Evolutionary conservation across 2,329 filamentous ascomycete genomes (phyloP).

Genomic region (Talaromyces pinophilus): DNA sequence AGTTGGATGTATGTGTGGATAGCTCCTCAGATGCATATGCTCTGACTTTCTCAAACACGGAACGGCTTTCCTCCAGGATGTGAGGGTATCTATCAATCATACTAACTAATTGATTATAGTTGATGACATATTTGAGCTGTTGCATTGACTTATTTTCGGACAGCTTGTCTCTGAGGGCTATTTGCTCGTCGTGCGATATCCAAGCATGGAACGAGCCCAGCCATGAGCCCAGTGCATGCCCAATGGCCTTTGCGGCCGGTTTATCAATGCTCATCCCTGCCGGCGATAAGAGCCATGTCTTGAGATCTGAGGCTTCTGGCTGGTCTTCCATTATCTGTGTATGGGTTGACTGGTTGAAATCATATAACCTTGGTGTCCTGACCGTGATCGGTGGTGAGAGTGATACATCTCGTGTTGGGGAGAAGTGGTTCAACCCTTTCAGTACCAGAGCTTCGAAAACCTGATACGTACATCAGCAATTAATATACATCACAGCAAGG

Average conservation of each 20-base stretch:
- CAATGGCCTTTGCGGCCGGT: conserved; percentile 13
- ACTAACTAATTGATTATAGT: conserved; percentile 8
- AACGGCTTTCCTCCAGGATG: conserved; percentile 12
- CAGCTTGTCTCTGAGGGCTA: not conserved
- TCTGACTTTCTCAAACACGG: conserved; percentile 16
- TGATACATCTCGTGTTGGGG: not conserved
- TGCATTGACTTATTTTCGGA: conserved; percentile 14
- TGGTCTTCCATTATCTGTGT: conserved; percentile 21
- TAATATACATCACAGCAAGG: not conserved
- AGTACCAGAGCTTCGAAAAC: conserved; percentile 17
- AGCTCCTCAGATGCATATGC: conserved; percentile 7
- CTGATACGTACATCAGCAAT: not conserved
- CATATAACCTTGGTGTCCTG: conserved; percentile 16
- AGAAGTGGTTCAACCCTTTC: conserved; percentile 6
- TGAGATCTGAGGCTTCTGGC: conserved; percentile 14
- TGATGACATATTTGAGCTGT: conserved; percentile 19
- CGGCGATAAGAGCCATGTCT: conserved; percentile 16
- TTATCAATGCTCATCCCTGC: not conserved
- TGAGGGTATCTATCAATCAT: conserved; percentile 16
- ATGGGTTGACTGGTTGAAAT: conserved; percentile 1
- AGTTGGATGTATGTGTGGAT: not conserved
- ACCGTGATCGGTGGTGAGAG: conserved; percentile 11
- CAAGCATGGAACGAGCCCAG: conserved; percentile 16
- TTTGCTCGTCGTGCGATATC: conserved; percentile 7
- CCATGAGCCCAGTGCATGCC: conserved; percentile 19